Evolutionary conservation across 129 eudicot genomes (phyloP), one percentile per base, ranked within the genome.

Genomic region (Logfia minima): DNA sequence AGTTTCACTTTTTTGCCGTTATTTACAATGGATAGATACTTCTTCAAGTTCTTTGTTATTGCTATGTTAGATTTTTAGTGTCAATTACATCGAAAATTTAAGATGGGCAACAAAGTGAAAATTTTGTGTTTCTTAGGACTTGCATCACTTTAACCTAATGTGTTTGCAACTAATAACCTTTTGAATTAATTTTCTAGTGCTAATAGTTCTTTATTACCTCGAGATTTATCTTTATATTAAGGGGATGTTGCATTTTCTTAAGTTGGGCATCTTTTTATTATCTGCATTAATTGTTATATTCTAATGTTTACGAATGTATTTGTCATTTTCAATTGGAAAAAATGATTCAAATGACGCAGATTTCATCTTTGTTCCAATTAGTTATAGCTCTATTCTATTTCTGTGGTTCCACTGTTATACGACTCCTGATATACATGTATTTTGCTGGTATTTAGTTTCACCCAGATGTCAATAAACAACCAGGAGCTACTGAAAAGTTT

Each of bases 401-500:
- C 18, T 48, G n/a, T 48, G 55, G 18, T 48, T 48, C 55, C 6
- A 14, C 4, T 68, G 58, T 76, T 68, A 62, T 35, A 22, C 75
- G 22, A 60, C 28, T 84, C 21, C 80, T 84, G 72, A 64, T 59
- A 22, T 81, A 23, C 51, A 23, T 32, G 52, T 75, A 14, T 71
- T 37, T 18, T 41, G 51, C 26, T 80, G 62, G 37, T 51, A 48
- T 84, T 65, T 87, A 94, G 99, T 94, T 87, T 75, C 99, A 94
- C 70, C 99, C 99, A 22, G 99, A 94, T 83, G 99, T 91, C 80
- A 94, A 94, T 83, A 94, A 94, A 82, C 90, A 91, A 80, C 99
- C 97, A 53, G 96, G 96, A 80, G 99, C 99, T 69, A 91, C 99
- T 18, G 99, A 94, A 43, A 94, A 94, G 78, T 94, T 94, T 80